Conservation (phyloP, 495 filamentous ascomycete species). For the Glutinoglossum americanum region DNA sequence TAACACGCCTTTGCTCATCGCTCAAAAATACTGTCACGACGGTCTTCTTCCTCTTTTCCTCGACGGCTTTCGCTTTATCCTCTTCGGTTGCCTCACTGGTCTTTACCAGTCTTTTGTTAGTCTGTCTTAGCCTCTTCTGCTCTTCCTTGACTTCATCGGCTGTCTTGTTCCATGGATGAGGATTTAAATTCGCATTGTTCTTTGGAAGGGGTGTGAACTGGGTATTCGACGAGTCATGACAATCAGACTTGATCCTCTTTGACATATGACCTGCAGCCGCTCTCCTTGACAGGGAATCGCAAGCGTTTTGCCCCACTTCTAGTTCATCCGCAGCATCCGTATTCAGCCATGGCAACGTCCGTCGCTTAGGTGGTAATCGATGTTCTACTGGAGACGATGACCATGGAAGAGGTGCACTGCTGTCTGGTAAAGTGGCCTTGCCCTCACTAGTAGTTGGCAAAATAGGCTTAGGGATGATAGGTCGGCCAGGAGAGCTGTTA, state of each 20-base stretch:
- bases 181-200: conserved; percentile 7
- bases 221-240: conserved; percentile 18
- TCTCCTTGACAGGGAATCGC: background rate
- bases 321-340: background rate
- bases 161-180: conserved; percentile 51
- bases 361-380: background rate
- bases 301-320: background rate
- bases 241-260: conserved; percentile 9
- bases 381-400: conserved; percentile 16
- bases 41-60: conserved; percentile 20
- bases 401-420: conserved; percentile 13
- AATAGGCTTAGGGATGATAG: conserved; percentile 18
- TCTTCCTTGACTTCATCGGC: conserved; percentile 64
- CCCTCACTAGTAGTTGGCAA: conserved; percentile 3
- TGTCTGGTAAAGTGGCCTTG: conserved; percentile 3
- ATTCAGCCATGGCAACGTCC: background rate
- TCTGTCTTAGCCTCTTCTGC: conserved; percentile 48
- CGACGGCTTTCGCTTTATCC: conserved; percentile 11
- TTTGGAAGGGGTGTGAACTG: conserved; percentile 7
- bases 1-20: conserved; percentile 66
- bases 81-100: conserved; percentile 16
- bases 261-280: background rate
- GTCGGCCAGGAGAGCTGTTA: conserved; percentile 20
- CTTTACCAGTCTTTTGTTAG: conserved; percentile 34
- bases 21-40: conserved; percentile 50